Percentiles rank a stretch among this genome's conserved stretches.
Conservation (phyloP, 108 stramenopile genomes). For the Cyclotella choctawhatcheeana region DNA sequence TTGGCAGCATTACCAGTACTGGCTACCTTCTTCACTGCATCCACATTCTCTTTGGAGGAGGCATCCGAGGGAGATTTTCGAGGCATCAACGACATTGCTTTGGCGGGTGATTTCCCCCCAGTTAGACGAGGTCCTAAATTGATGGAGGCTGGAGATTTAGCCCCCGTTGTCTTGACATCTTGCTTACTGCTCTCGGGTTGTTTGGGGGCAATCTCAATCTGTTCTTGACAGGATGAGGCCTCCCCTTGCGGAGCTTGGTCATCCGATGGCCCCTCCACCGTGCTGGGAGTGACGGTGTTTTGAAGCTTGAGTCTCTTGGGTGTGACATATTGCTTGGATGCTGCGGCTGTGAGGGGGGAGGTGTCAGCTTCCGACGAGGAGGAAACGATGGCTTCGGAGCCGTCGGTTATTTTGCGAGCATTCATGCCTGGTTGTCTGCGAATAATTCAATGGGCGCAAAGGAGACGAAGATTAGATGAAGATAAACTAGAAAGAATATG, state of each 20-base stretch:
- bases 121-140: conserved; percentile 28
- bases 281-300: conserved; percentile 36
- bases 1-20: conserved; percentile 16
- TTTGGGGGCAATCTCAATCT: not conserved
- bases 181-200: too few relatives aligned
- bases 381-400: conserved; percentile 10
- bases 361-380: conserved; percentile 22
- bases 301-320: conserved; percentile 31
- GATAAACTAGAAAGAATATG: too few relatives aligned
- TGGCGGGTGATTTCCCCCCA: conserved; percentile 9
- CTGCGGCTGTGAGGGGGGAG: conserved; percentile 5
- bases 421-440: not conserved
- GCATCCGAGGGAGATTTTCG: conserved; percentile 20
- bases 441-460: not conserved
- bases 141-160: conserved; percentile 3
- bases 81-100: conserved; percentile 17
- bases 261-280: conserved; percentile 13
- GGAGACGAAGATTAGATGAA: not conserved
- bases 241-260: not conserved
- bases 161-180: not conserved
- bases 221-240: not conserved
- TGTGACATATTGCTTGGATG: conserved; percentile 22
- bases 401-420: not conserved
- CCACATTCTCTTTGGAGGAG: not conserved
- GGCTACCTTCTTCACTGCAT: not conserved